Evolutionary conservation across 2,329 filamentous ascomycete genomes (phyloP).

Genomic region (Colletotrichum sp.): DNA sequence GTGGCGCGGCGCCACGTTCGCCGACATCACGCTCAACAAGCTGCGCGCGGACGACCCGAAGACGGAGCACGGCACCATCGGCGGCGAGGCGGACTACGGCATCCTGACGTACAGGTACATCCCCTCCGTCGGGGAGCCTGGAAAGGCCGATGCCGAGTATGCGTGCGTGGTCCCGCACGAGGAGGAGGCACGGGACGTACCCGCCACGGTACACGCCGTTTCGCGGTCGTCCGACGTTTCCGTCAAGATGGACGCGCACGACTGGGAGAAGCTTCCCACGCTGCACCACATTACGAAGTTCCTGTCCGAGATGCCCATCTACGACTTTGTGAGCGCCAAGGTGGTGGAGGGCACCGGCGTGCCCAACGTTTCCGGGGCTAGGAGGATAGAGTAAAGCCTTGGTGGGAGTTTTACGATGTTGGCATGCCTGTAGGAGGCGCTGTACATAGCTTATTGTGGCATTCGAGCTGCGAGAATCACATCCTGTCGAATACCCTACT

Average conservation of each 20-base stretch:
- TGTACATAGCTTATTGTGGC: not conserved
- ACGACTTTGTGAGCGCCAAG: slow-evolving; percentile 59
- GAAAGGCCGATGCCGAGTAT: slow-evolving; percentile 60
- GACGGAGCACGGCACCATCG: slow-evolving; percentile 26
- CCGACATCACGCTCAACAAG: slow-evolving; percentile 38
- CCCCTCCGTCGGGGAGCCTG: slow-evolving; percentile 55
- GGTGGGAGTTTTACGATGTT: not conserved
- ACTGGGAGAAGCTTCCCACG: slow-evolving; percentile 63
- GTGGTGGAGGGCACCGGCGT: slow-evolving; percentile 60
- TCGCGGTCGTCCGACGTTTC: slow-evolving; percentile 41
- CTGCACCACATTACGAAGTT: slow-evolving; percentile 61
- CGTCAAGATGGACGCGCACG: slow-evolving; percentile 51
- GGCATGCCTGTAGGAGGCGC: not conserved
- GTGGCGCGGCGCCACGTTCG: slow-evolving; percentile 47
- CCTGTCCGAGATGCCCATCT: slow-evolving; percentile 61
- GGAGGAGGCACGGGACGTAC: slow-evolving; percentile 35
- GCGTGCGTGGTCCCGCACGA: slow-evolving; percentile 42
- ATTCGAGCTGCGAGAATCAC: not conserved
- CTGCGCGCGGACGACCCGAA: slow-evolving; percentile 32
- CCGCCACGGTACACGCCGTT: slow-evolving; percentile 32
- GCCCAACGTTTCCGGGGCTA: slow-evolving; percentile 42
- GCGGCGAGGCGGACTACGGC: slow-evolving; percentile 42
- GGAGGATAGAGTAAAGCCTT: slow-evolving; percentile 8
- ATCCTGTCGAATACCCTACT: not conserved
- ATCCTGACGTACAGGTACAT: slow-evolving; percentile 63